A percentile compares a stretch with the other conserved stretches of the same genome.
Evolutionary conservation across 2,329 filamentous ascomycete species (phyloP).

Genomic region (Cryphonectria japonica): DNA sequence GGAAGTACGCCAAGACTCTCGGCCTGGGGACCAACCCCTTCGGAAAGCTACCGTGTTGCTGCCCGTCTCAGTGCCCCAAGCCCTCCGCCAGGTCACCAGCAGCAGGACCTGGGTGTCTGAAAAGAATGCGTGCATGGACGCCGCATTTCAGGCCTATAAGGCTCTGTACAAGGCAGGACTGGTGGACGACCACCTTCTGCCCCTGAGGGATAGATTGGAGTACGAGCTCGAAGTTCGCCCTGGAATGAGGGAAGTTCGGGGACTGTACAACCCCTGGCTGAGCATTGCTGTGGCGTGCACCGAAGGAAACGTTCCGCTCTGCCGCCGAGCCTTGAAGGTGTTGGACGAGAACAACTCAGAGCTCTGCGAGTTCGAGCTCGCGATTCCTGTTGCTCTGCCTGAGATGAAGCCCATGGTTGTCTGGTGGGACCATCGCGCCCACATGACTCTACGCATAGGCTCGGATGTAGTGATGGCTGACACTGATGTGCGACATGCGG

Average conservation of each 20-base stretch:
- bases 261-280: constrained; percentile 52
- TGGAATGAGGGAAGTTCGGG: constrained; percentile 41
- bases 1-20: constrained; percentile 38
- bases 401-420: constrained; percentile 43
- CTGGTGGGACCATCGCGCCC: constrained; percentile 42
- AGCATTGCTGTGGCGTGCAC: constrained; percentile 49
- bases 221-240: constrained; percentile 44
- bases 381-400: constrained; percentile 49
- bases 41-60: constrained; percentile 68
- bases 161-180: constrained; percentile 71
- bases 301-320: constrained; percentile 35
- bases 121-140: constrained; percentile 75
- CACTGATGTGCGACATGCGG: constrained; percentile 8
- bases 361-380: constrained; percentile 46
- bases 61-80: constrained; percentile 69
- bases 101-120: constrained; percentile 68
- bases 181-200: constrained; percentile 78
- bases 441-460: constrained; percentile 45
- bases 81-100: constrained; percentile 59
- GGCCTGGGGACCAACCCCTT: constrained; percentile 28
- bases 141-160: constrained; percentile 79
- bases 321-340: constrained; percentile 40
- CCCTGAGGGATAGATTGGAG: constrained; percentile 50
- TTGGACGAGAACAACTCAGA: constrained; percentile 38
- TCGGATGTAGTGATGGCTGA: constrained; percentile 31